These are phyloP conservation scores for Tetrapisispora namnaoensis DNA, from an alignment of 805 yeast genomes.

Conservation along the genomic window DNA sequence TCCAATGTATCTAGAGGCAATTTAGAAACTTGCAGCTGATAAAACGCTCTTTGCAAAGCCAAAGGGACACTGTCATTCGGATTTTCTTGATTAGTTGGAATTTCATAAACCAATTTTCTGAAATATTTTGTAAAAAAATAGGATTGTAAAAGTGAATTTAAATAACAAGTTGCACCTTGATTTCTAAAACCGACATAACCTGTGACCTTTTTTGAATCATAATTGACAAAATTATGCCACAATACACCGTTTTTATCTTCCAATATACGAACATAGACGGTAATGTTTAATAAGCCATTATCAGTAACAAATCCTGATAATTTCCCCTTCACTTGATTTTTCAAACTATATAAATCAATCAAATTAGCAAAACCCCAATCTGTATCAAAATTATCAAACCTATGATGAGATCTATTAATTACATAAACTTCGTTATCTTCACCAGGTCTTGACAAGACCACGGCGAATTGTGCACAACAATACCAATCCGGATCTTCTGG, in stretches of 20 bases:
- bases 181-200: conserved; percentile 90
- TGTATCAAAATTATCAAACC: conserved; percentile 64
- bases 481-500: conserved; percentile 54
- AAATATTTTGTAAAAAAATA: conserved; percentile 77
- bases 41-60: conserved; percentile 83
- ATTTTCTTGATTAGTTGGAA: conserved; percentile 62
- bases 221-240: conserved; percentile 80
- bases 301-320: conserved; percentile 34
- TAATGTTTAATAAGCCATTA: conserved; percentile 53
- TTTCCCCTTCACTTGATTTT: conserved; percentile 30
- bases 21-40: conserved; percentile 60
- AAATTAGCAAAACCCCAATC: conserved; percentile 96
- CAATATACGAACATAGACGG: conserved; percentile 66
- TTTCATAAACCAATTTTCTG: conserved; percentile 76
- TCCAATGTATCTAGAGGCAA: conserved; percentile 78
- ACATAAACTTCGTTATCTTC: conserved; percentile 49
- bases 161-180: conserved; percentile 97
- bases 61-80: conserved; percentile 58
- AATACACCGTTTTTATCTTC: conserved; percentile 89
- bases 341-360: conserved; percentile 45
- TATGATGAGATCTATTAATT: conserved; percentile 58
- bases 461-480: conserved; percentile 84
- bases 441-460: conserved; percentile 73
- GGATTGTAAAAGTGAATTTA: conserved; percentile 85
- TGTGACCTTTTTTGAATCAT: conserved; percentile 77